These are phyloP conservation scores for Calonectria multiphialidica DNA, from an alignment of 2,329 filamentous ascomycete species.

Conservation along the genomic window DNA sequence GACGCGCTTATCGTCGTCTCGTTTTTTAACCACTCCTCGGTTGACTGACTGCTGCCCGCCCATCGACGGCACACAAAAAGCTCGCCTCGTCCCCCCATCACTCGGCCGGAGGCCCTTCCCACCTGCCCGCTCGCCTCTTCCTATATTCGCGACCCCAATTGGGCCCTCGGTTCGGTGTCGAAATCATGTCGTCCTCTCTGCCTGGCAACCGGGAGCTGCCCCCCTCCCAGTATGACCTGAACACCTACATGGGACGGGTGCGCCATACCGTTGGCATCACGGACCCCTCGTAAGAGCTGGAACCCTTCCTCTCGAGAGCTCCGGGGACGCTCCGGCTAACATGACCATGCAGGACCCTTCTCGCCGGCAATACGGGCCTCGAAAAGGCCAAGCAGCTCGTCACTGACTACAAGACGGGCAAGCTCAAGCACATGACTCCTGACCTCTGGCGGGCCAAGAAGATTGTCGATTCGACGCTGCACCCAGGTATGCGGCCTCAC, in stretches of 20 bases:
- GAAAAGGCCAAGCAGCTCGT: slow-evolving; percentile 88
- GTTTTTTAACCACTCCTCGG: slow-evolving; percentile 34
- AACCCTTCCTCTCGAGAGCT: background rate
- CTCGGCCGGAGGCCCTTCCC: slow-evolving; percentile 17
- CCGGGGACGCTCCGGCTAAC: slow-evolving; percentile 16
- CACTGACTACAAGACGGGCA: slow-evolving; percentile 87
- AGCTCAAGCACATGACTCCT: slow-evolving; percentile 83
- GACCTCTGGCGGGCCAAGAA: slow-evolving; percentile 97
- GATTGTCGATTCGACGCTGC: slow-evolving; percentile 94
- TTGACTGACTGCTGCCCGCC: slow-evolving; percentile 13
- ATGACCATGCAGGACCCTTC: slow-evolving; percentile 75
- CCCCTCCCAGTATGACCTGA: slow-evolving; percentile 90
- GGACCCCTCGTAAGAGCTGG: slow-evolving; percentile 86
- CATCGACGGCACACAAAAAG: slow-evolving; percentile 23
- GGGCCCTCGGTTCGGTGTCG: background rate
- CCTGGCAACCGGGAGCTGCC: slow-evolving; percentile 84
- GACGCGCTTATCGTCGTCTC: slow-evolving; percentile 48
- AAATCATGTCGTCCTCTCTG: slow-evolving; percentile 72
- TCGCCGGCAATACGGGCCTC: slow-evolving; percentile 82
- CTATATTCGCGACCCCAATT: slow-evolving; percentile 18
- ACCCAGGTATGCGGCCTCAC: slow-evolving; percentile 76
- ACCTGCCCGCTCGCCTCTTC: slow-evolving; percentile 12
- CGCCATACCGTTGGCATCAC: slow-evolving; percentile 89
- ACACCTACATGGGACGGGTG: slow-evolving; percentile 95
- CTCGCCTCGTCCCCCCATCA: background rate